Evolutionary conservation across 140 eudicot species (phyloP), one percentile per base, ranked within the genome.

Genomic region (Ambrosia hybrid): DNA sequence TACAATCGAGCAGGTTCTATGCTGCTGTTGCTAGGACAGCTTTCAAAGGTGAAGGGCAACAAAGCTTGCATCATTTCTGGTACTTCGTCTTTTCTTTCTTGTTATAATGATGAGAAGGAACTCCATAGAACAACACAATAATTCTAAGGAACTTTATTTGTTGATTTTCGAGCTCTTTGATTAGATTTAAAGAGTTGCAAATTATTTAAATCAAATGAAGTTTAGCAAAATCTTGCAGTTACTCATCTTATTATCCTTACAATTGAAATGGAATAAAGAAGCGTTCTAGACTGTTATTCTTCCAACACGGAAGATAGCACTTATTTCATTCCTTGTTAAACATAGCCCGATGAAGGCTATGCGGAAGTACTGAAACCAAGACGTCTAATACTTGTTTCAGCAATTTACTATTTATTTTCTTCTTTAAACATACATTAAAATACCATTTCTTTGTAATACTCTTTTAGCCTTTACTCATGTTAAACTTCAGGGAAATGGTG

Each of bases 1-100:
- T 63, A 51, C 33, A 55, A 21, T 64, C 3, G 65, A 34, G 56
- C 90, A 94, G 99, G 99, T 94, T 94, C 76, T 94, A 85, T 74
- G 87, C 99, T 57, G 96, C 96, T 59, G 89, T 89, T 78, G 99
- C 97, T 76, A 84, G 90, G 74, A 94, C 97, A 33, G 99, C 96
- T 62, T 94, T 94, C 63, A 90, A 86, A 83, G 99, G 96, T 65
- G 99, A 94, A 75, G 85, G 97, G 75, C 99, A 88, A 63, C 83
- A 85, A 74, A 94, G 99, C 83, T 90, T 94, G 90, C 99, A 90
- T 81, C 91, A 94, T 79, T 94, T 94, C 81, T 94, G 99, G 99
- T 94, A 90, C 36, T 14, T 11, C 13, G 37, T 63, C 10, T 15
- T 48, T 73, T 51, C 57, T 10, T 14, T 51, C 34, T 73, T 63